Base-by-base conservation (phyloP, 2,329 filamentous ascomycete genomes). In the Stenocarpella maydis region DNA sequence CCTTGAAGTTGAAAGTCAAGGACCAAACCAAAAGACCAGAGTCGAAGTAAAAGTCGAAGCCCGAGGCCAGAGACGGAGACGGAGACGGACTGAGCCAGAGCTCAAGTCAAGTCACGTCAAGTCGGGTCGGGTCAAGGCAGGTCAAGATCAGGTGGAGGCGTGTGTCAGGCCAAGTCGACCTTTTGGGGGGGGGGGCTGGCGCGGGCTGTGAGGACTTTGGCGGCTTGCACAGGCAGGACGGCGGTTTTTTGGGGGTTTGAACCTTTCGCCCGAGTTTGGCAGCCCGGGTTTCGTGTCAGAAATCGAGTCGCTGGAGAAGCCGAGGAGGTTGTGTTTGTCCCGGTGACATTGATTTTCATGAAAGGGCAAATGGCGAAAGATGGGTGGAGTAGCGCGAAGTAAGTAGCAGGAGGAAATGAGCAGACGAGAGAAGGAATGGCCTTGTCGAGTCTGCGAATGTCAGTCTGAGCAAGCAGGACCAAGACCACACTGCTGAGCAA, bases 331-430 rank as follows among this genome's bases (percentile, higher is more conserved):
- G 43, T 37, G 43, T 24, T 63, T 47, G 58, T 49, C 21, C 28
- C 24, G 58, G 43, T 49, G 28, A 37, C 58, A 63, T 61, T 19
- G 41, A 61, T 34, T 28, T 28, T 34, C 41, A 34, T 24, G 55
- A 26, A 45, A 28, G 41, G 55, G 28, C 55, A 24, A 31, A 28
- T 43, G 55, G 34, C 31, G 41, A 14, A n/a, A 7, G n/a, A 26
- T 49, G 43, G 49, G 43, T 28, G 37, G 43, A n/a, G 34, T 37
- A 37, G 31, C 31, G 9, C n/a, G 31, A 4, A 37, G 34, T 37
- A 37, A 37, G 34, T 14, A 17, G 26, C 24, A 34, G 26, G 55
- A 24, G n/a, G 58, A 37, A 34, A 26, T 37, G 43, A 63, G n/a
- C 28, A 63, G 58, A 49, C 58, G n/a, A 41, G n/a, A 21, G 4